Percentiles rank a stretch among this genome's conserved stretches.
Conservation (phyloP, 2,329 filamentous ascomycete genomes). For the Cladophialophora psammophila region DNA sequence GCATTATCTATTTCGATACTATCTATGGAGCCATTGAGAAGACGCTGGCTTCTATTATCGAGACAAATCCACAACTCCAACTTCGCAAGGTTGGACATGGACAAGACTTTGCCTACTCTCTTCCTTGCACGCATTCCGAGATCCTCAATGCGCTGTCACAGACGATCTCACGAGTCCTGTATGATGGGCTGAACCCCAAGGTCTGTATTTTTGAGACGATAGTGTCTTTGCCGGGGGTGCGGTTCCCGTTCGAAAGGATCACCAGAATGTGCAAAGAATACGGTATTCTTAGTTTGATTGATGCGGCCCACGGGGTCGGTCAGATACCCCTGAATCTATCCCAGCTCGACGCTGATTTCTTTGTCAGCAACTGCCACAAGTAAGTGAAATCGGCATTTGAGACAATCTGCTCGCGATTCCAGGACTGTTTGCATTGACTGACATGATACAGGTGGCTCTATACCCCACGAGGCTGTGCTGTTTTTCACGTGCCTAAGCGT, state of each 20-base stretch:
- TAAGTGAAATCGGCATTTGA: constrained; percentile 37
- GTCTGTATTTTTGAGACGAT: constrained; percentile 82
- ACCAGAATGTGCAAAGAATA: constrained; percentile 69
- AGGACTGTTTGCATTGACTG: constrained; percentile 8
- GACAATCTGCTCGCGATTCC: constrained; percentile 1
- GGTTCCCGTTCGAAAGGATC: constrained; percentile 78
- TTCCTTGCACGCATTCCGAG: constrained; percentile 74
- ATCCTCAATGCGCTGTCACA: constrained; percentile 68
- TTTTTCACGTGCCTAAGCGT: constrained; percentile 77
- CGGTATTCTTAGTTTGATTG: constrained; percentile 75
- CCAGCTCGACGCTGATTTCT: constrained; percentile 79
- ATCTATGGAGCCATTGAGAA: constrained; percentile 82
- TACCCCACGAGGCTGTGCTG: constrained; percentile 78
- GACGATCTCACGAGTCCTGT: constrained; percentile 62
- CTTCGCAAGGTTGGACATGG: constrained; percentile 59
- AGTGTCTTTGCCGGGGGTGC: constrained; percentile 77
- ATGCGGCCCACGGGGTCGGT: constrained; percentile 85
- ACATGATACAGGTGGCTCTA: constrained; percentile 70
- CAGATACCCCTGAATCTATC: constrained; percentile 75
- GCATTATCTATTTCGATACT: constrained; percentile 70
- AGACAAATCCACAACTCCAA: constrained; percentile 63
- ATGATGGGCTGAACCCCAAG: constrained; percentile 67
- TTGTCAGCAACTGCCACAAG: constrained; percentile 86
- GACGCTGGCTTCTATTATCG: constrained; percentile 73
- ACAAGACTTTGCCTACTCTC: constrained; percentile 56